Evolutionary conservation across 345 rosid species (phyloP).

Genomic region (Sisymbrium altissimum): DNA sequence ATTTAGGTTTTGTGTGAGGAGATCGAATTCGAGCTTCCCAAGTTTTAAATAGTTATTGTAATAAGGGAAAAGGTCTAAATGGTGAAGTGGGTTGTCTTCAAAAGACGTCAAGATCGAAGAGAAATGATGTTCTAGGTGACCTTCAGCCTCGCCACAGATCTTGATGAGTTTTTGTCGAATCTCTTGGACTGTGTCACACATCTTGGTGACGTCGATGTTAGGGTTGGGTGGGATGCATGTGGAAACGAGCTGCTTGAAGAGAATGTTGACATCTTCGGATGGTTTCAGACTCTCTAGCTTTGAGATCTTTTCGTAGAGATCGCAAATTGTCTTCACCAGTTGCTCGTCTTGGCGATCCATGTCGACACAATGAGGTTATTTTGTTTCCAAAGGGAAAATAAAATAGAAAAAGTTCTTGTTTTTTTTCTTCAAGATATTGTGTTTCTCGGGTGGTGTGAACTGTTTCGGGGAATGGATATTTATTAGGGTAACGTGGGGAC

Average conservation of each 20-base stretch:
- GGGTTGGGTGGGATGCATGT: slow-evolving; percentile 77
- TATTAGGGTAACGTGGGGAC: slow-evolving; percentile 9
- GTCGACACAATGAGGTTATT: slow-evolving; percentile 46
- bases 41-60: slow-evolving; percentile 75
- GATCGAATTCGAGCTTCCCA: slow-evolving; percentile 56
- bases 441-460: slow-evolving; percentile 25
- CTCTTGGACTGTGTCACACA: slow-evolving; percentile 47
- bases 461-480: slow-evolving; percentile 3
- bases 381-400: background rate
- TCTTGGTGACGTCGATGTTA: slow-evolving; percentile 51
- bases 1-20: slow-evolving; percentile 42
- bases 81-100: slow-evolving; percentile 55
- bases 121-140: slow-evolving; percentile 58
- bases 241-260: slow-evolving; percentile 66
- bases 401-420: background rate
- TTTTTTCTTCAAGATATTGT: background rate
- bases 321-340: slow-evolving; percentile 48
- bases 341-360: slow-evolving; percentile 64
- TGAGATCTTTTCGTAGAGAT: slow-evolving; percentile 63
- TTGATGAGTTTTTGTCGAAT: slow-evolving; percentile 59
- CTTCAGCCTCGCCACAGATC: slow-evolving; percentile 74
- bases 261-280: slow-evolving; percentile 67
- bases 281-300: slow-evolving; percentile 65
- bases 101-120: slow-evolving; percentile 53
- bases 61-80: slow-evolving; percentile 70